Evolutionary conservation across 1,284 basidiomycete species (phyloP), one percentile per base, ranked within the genome.

Genomic region (Schizopora paradoxa): DNA sequence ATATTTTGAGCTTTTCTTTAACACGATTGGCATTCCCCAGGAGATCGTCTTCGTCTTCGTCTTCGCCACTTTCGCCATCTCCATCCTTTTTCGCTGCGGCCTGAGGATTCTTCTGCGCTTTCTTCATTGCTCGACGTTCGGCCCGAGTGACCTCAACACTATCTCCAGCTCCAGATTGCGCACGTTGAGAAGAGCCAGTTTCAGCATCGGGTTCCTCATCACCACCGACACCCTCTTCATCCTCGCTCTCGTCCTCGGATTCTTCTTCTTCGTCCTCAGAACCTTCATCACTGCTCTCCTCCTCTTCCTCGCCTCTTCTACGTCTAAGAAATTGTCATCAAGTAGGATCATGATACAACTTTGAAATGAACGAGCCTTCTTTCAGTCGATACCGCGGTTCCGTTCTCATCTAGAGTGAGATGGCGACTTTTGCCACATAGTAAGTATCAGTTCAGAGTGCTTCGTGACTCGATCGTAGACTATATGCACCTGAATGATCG

Each of bases 91-190:
- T 73, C 48, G 69, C 57, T 2, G 66, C 67, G 3, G 58, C 58
- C 34, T 63, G 61, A 14, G 56, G 58, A 11, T 59, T 35, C 56
- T 70, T 69, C 55, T 82, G 76, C 58, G 81, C 78, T 72, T 82
- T 86, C 73, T 88, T 88, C 57, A 82, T 63, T 18, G 82, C 86
- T 54, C 74, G 77, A 47, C 82, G 70, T 61, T 90, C 81, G 3
- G 70, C 63, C 28, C 87, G 77, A 14, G 71, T 70, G 45, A 88
- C 64, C 57, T 82, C 82, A 2, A 70, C 68, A 45, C 58, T 44
- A 27, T 22, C 25, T 10, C 57, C 2, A 25, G 35, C 34, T 22
- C 32, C 40, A 18, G 41, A 5, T 37, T 47, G 16, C 41, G 26
- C 11, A n/a, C 45, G n/a, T n/a, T n/a, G n/a, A n/a, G n/a, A n/a